Percentiles rank a stretch among this genome's conserved stretches.
These are phyloP conservation scores for Lenzites betulinus DNA, from an alignment of 768 basidiomycete genomes.

Conservation along the genomic window DNA sequence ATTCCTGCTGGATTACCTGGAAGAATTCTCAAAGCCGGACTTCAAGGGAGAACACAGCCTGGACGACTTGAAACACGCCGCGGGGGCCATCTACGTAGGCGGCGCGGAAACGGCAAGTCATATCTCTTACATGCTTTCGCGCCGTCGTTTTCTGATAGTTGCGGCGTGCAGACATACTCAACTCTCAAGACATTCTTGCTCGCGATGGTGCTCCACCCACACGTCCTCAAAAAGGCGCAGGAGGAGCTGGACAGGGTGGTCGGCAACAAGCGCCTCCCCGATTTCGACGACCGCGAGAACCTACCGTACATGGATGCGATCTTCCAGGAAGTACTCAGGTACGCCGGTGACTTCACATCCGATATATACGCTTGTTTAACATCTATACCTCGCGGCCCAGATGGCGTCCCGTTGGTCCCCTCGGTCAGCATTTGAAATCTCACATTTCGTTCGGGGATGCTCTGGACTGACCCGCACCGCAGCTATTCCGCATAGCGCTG, in stretches of 20 bases:
- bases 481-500: conserved; percentile 27
- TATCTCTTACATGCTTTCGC: neutral
- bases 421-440: too few species aligned
- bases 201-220: conserved; percentile 19
- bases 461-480: neutral
- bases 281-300: conserved; percentile 19
- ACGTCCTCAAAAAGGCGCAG: conserved; percentile 15
- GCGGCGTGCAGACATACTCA: conserved; percentile 16
- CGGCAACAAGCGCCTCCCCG: conserved; percentile 13
- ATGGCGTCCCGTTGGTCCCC: conserved; percentile 3
- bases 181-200: conserved; percentile 22
- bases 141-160: neutral
- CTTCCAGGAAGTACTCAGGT: conserved; percentile 17
- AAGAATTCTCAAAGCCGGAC: conserved; percentile 19
- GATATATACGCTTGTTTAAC: neutral
- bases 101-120: conserved; percentile 14
- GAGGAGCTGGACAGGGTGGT: conserved; percentile 17
- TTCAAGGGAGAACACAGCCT: conserved; percentile 17
- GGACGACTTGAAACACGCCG: conserved; percentile 18
- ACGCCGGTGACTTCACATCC: neutral
- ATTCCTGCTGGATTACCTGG: conserved; percentile 14
- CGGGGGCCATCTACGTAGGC: conserved; percentile 17
- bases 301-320: conserved; percentile 19
- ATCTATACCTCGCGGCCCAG: neutral
- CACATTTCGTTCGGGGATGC: too few species aligned